A percentile compares a stretch with the other conserved stretches of the same genome.
Conservation (phyloP, 176 grass and related monocot species). For the Poa pratensis region DNA sequence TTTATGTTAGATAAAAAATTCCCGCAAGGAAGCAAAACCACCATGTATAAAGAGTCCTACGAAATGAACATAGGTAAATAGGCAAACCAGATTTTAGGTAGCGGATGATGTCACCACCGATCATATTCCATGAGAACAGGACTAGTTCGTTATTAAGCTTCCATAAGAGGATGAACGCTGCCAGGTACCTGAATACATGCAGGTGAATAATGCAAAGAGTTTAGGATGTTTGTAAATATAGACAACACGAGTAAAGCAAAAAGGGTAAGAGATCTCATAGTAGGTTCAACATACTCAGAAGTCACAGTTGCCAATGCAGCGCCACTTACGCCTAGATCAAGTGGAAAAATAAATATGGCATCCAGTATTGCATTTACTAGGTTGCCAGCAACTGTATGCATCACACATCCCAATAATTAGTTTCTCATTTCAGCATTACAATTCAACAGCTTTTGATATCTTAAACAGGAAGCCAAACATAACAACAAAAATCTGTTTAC, state of each 20-base stretch:
- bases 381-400: conserved; percentile 74
- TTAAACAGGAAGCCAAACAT: not conserved
- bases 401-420: not conserved
- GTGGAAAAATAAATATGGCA: conserved; percentile 75
- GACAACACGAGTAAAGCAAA: not conserved
- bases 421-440: conserved; percentile 3
- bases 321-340: conserved; percentile 88
- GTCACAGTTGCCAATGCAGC: conserved; percentile 88
- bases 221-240: conserved; percentile 20
- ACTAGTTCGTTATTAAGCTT: conserved; percentile 80
- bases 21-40: conserved; percentile 9
- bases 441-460: not conserved
- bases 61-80: conserved; percentile 35
- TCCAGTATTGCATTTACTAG: conserved; percentile 83
- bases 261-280: conserved; percentile 33
- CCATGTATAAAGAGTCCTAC: not conserved
- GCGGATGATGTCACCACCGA: conserved; percentile 50
- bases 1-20: not conserved
- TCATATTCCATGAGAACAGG: conserved; percentile 63
- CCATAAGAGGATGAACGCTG: conserved; percentile 78
- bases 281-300: conserved; percentile 78
- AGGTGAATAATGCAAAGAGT: conserved; percentile 32
- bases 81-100: conserved; percentile 89
- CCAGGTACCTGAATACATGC: conserved; percentile 74
- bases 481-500: conserved; percentile 1